phyloP scores from a whole-genome alignment of 768 basidiomycete species.

The Phallus indusiatus region DNA sequence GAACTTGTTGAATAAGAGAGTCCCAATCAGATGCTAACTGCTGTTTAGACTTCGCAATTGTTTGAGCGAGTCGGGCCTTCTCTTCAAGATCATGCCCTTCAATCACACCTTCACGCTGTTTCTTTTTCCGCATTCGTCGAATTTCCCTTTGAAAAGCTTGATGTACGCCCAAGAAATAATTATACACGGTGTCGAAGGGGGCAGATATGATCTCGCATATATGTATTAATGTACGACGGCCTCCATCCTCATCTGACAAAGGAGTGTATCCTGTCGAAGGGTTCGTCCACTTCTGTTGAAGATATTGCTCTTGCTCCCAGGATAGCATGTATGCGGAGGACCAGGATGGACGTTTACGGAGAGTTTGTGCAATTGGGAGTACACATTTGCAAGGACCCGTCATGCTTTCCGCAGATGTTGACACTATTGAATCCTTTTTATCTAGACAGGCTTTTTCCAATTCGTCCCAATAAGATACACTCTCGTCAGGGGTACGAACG shows the following conservation, averaged over 20 bases:
- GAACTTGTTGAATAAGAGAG: conserved; percentile 40
- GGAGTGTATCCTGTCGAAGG: conserved; percentile 32
- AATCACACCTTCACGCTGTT: conserved; percentile 15
- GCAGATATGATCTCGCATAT: conserved; percentile 49
- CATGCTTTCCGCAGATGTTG: conserved; percentile 12
- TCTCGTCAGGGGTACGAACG: conserved; percentile 30
- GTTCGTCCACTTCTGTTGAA: conserved; percentile 40
- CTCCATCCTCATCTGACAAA: conserved; percentile 36
- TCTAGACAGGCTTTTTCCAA: conserved; percentile 41
- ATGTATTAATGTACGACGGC: conserved; percentile 30
- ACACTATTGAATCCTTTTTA: conserved; percentile 18
- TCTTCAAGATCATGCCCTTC: conserved; percentile 32
- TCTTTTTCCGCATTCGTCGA: conserved; percentile 18
- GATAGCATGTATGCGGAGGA: conserved; percentile 49
- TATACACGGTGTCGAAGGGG: conserved; percentile 37
- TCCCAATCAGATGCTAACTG: conserved; percentile 63
- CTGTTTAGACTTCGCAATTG: conserved; percentile 50
- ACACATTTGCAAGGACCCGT: conserved; percentile 20
- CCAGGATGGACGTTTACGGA: conserved; percentile 58
- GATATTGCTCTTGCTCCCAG: conserved; percentile 58
- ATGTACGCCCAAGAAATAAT: conserved; percentile 34
- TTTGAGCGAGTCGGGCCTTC: conserved; percentile 47
- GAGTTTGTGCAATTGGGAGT: conserved; percentile 32
- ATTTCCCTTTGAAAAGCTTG: conserved; percentile 25
- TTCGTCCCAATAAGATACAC: conserved; percentile 46